These are phyloP conservation scores for Vanrija humicola DNA, from an alignment of 1,284 basidiomycete species.

Conservation along the genomic window DNA sequence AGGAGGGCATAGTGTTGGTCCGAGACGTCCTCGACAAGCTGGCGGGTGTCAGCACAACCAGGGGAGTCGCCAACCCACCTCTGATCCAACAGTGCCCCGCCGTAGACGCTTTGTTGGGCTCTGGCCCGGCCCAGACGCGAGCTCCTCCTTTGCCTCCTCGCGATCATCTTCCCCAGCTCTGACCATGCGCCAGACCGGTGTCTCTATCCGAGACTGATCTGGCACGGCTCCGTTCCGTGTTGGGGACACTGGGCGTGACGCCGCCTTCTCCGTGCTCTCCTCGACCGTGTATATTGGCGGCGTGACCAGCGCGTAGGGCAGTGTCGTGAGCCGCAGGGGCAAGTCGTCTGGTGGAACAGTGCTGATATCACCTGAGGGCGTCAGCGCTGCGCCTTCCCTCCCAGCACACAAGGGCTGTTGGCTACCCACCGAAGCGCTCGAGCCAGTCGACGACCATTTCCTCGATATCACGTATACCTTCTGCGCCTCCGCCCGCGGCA, in stretches of 20 bases:
- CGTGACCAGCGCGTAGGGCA: conserved; percentile 10
- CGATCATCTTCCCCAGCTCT: conserved; percentile 38
- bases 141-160: conserved; percentile 41
- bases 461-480: conserved; percentile 62
- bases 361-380: conserved; percentile 61
- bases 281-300: conserved; percentile 16
- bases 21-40: conserved; percentile 68
- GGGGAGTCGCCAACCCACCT: conserved; percentile 9
- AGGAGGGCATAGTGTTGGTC: conserved; percentile 79
- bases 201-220: conserved; percentile 32
- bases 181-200: conserved; percentile 37
- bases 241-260: background rate
- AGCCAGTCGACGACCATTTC: conserved; percentile 77
- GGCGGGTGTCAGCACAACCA: background rate
- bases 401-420: background rate
- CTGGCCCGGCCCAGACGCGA: conserved; percentile 9
- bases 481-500: conserved; percentile 62
- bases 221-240: background rate
- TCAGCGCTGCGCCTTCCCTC: background rate
- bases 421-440: conserved; percentile 66
- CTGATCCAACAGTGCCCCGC: conserved; percentile 16
- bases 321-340: background rate
- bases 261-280: background rate
- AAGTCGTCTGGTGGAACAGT: conserved; percentile 59
- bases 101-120: conserved; percentile 33